These are phyloP conservation scores for Sporothrix pallida DNA, from an alignment of 2,329 filamentous ascomycete genomes.

Conservation along the genomic window DNA sequence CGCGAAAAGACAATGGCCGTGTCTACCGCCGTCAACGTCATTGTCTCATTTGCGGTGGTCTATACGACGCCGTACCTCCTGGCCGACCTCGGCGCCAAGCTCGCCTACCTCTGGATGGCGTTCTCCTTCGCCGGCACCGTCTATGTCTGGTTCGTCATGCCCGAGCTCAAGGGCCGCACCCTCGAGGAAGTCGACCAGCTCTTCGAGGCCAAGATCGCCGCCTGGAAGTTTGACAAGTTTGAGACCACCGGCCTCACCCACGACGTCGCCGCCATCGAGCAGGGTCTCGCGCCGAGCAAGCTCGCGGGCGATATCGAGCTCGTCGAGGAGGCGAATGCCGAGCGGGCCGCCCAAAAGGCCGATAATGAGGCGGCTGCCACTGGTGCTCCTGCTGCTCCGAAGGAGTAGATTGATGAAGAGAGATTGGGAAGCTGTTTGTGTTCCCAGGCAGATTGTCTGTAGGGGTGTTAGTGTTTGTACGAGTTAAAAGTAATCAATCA, in stretches of 20 bases:
- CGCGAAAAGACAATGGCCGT: constrained; percentile 29
- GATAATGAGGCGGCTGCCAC: background rate
- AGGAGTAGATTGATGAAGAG: background rate
- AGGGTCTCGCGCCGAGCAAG: constrained; percentile 24
- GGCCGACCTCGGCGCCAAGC: constrained; percentile 19
- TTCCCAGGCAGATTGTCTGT: too few species aligned
- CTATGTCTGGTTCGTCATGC: constrained; percentile 27
- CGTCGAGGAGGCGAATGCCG: constrained; percentile 1
- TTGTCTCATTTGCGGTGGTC: constrained; percentile 28
- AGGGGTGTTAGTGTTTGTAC: too few species aligned
- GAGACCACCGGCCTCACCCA: constrained; percentile 28
- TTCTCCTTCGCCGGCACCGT: constrained; percentile 26
- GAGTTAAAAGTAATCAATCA: too few species aligned
- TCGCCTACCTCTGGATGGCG: constrained; percentile 29
- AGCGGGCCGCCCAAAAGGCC: background rate
- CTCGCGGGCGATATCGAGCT: constrained; percentile 15
- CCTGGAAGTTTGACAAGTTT: constrained; percentile 14
- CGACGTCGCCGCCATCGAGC: constrained; percentile 22
- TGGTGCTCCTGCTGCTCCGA: background rate
- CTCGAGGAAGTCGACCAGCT: constrained; percentile 29
- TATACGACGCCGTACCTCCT: constrained; percentile 29
- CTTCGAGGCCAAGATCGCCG: constrained; percentile 27
- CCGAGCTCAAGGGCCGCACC: constrained; percentile 25
- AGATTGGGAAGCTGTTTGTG: background rate
- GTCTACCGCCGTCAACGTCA: constrained; percentile 21